phyloP scores from a whole-genome alignment of 176 grass and related monocot species.

The Cymbopogon citratus region DNA sequence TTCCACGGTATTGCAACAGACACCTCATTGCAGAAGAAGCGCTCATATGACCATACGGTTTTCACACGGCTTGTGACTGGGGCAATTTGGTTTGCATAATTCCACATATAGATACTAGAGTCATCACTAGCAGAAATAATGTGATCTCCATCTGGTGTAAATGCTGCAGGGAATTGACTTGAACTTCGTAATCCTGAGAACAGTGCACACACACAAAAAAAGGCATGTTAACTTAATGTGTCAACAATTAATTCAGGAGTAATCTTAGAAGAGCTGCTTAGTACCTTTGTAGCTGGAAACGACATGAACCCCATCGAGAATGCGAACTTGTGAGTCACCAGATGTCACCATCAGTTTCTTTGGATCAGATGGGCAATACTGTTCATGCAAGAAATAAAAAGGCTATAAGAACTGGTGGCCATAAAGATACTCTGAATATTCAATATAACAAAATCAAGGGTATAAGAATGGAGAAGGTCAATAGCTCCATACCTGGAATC shows the following conservation, averaged over 20 bases:
- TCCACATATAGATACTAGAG: slow-evolving; percentile 73
- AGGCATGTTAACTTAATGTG: slow-evolving; percentile 14
- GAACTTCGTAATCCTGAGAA: slow-evolving; percentile 51
- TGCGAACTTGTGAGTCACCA: slow-evolving; percentile 72
- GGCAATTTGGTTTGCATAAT: slow-evolving; percentile 51
- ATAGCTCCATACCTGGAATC: slow-evolving; percentile 66
- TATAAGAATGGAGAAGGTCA: background rate
- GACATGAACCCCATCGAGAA: slow-evolving; percentile 70
- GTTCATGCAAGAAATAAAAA: slow-evolving; percentile 14
- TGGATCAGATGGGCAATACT: slow-evolving; percentile 88
- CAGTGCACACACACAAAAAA: background rate
- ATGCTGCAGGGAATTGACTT: slow-evolving; percentile 70
- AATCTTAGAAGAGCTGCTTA: background rate
- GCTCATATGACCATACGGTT: slow-evolving; percentile 59
- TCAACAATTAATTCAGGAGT: background rate
- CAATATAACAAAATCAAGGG: background rate
- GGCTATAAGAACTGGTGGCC: slow-evolving; percentile 12
- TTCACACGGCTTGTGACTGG: slow-evolving; percentile 29
- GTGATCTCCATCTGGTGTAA: slow-evolving; percentile 78
- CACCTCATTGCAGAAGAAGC: slow-evolving; percentile 45
- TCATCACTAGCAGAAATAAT: slow-evolving; percentile 72
- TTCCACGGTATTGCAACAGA: slow-evolving; percentile 86
- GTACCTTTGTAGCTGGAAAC: slow-evolving; percentile 82
- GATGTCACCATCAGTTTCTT: slow-evolving; percentile 85
- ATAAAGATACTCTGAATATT: slow-evolving; percentile 10